Evolutionary conservation across 164 flowering plant species (phyloP), one percentile per base, ranked within the genome.

Genomic region (Kalanchoe fedtschenkoi): DNA sequence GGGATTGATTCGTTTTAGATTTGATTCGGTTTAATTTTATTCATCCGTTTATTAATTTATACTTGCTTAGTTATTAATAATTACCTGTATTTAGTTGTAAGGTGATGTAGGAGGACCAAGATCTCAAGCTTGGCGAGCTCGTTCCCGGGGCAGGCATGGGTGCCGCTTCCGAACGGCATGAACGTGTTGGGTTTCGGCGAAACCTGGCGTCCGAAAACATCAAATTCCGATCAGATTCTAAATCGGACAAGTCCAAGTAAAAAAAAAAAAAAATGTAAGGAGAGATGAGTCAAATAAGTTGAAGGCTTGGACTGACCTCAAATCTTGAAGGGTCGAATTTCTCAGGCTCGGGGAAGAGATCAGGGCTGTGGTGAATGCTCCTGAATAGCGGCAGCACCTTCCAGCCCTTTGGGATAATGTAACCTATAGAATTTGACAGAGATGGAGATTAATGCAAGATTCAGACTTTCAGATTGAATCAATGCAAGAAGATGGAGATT

Each of bases 331-430:
- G 97, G 63, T 91, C 88, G 59, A 88, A 91, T 53, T 79, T 91
- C 16, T 85, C 80, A 10, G 96, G 97, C 0, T 85, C 72, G 30
- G 90, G 85, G 77, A 82, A 91, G 74, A 79, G 77, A 38, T 88
- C 83, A 13, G 83, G 70, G 62, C 60, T 73, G 64, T 88, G 88
- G 69, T 91, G 97, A 71, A 91, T 87, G 80, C 61, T 82, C 71
- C 97, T 75, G 70, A 91, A 91, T 58, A 91, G 87, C 1, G 97
- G 97, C 35, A 91, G 85, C 58, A 91, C 96, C 70, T 91, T 91
- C 97, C 97, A 91, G 7, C 97, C 97, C 69, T 74, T 85, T 0
- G 96, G 97, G 53, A 91, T 88, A 2, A 84, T 3, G 63, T 75
- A 89, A 22, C 97, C 97, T 70, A 1, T 10, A 39, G n/a, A n/a